Base-by-base conservation (phyloP, 148 eudicot genomes). In the Euryodendron excelsum region DNA sequence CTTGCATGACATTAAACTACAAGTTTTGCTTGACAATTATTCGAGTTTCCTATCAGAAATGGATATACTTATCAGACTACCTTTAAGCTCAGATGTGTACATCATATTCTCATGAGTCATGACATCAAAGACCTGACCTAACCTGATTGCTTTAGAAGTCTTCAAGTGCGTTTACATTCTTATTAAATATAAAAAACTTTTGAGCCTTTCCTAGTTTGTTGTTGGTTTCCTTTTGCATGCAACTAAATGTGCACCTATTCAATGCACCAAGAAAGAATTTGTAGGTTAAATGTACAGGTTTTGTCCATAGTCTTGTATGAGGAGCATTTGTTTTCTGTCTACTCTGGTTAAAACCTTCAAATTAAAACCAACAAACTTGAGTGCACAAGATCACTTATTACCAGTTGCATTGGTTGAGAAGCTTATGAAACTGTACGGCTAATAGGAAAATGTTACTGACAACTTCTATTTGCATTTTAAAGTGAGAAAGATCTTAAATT, bases 401-500 rank as follows among this genome's bases (percentile, higher is more conserved):
- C 21, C 20, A 8, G 36, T 70, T 70, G 55, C n/a, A 25, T 44
- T 70, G 0, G 15, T 44, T 52, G 56, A 47, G 27, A 25, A 52
- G 59, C 11, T 52, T 11, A 30, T 72, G 41, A 34, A 73, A 11
- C 59, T 34, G 25, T 18, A 52, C 10, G 41, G 7, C 18, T 73
- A 34, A 33, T 53, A n/a, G 0, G 62, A 1, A 34, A 21, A 31
- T 37, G 47, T 34, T 0, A 30, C 9, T 33, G 28, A 37, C 53
- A 73, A 73, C 62, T 34, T 47, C 13, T 21, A 21, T 13, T 21
- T 25, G 14, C n/a, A 69, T 25, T 69, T 23, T 23, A 45, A 50
- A 48, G 25, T 4, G 73, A 25, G 56, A 27, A 27, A 69, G 53
- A 27, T 69, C 73, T 69, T 69, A 27, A 69, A 45, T 69, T 69